phyloP scores from a whole-genome alignment of 148 eudicot species.

The Rhododendron mucronatum region DNA sequence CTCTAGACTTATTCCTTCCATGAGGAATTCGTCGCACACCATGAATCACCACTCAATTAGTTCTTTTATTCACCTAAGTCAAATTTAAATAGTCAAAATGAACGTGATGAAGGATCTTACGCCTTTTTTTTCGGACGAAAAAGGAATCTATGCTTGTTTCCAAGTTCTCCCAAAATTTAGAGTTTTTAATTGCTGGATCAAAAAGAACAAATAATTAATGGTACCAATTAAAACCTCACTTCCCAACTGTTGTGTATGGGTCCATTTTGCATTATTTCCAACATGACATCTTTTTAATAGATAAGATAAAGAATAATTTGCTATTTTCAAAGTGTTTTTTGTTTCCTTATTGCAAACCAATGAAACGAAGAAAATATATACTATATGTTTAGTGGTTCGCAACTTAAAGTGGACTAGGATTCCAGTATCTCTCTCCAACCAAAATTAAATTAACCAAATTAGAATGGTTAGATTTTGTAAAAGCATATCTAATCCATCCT shows the following conservation, averaged over 20 bases:
- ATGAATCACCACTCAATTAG: neutral
- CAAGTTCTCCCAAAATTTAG: neutral
- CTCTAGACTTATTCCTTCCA: neutral
- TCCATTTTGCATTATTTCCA: conserved; percentile 20
- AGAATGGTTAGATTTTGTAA: neutral
- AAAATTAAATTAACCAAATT: neutral
- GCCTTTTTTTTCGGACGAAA: too few relatives aligned
- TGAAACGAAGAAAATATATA: neutral
- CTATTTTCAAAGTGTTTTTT: neutral
- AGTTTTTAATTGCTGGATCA: neutral
- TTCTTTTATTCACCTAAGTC: neutral
- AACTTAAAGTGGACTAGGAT: neutral
- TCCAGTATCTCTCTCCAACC: neutral
- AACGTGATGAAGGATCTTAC: neutral
- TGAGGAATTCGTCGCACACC: neutral
- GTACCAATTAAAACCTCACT: conserved; percentile 4
- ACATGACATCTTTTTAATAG: neutral
- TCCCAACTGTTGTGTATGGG: conserved; percentile 10
- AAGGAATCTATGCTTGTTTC: neutral
- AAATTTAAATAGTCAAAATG: neutral
- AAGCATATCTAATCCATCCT: too few relatives aligned
- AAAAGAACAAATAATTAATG: neutral
- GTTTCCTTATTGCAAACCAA: neutral
- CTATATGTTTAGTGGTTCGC: neutral
- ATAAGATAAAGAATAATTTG: conserved; percentile 9